Base-by-base conservation (phyloP, 176 grass and related monocot species). In the Leersia perrieri region DNA sequence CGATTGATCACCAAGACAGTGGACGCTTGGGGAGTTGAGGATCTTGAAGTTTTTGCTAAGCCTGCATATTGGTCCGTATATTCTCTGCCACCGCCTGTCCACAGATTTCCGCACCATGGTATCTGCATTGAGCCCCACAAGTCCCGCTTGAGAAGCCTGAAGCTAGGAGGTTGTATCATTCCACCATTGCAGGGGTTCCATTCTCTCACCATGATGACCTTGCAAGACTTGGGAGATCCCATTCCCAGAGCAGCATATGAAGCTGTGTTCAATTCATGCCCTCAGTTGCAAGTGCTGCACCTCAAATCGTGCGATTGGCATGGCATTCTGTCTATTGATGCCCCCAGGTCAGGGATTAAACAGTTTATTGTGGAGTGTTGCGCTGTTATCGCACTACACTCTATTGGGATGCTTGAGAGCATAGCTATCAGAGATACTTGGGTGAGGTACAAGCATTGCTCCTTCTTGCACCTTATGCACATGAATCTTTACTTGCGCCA, bases 341-440 rank as follows among this genome's bases (percentile, higher is more conserved):
- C 74, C 20, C 82, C 65, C 28, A 45, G 4, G 27, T 84, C 82
- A 26, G 49, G 20, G 39, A 84, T 84, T 13, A 77, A 60, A 36
- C 51, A 84, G 51, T 73, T 84, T 61, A 9, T 62, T 2, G 0
- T 84, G 9, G 73, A 69, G 22, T 0, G 33, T 18, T 58, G 22
- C 63, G 3, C 22, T 12, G 8, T 20, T 22, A 39, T 77, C 0
- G 64, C 60, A 36, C 20, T 84, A 49, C 55, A 68, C 5, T 33
- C 8, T 77, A 63, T 84, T 3, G 73, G 73, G 6, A 84, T 68
- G 82, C 64, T 84, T 32, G 35, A 84, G 63, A 53, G 49, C 47
- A 20, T 44, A 51, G 47, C 47, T 51, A 51, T 51, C 16, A 51
- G 18, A 18, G 16, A 22, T 4, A 51, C 47, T 51, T 51, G 47